Conservation (phyloP, 2,329 filamentous ascomycete species). For the Sclerotinia spermophila region DNA sequence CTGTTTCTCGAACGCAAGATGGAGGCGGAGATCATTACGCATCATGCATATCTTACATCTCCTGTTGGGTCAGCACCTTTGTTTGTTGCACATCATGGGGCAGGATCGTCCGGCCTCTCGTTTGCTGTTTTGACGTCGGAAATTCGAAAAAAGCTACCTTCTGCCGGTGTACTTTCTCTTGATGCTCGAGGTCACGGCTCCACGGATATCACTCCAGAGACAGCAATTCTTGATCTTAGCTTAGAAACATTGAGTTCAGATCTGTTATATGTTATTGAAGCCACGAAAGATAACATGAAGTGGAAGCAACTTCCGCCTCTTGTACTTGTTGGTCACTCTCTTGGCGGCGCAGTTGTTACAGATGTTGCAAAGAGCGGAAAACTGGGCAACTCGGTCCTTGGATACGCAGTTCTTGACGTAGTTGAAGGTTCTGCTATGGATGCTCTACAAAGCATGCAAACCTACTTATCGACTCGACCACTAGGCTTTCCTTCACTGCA, state of each 20-base stretch:
- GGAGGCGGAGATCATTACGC: constrained; percentile 49
- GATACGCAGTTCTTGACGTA: constrained; percentile 88
- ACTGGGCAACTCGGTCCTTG: constrained; percentile 67
- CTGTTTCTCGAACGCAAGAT: constrained; percentile 61
- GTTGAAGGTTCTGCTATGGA: constrained; percentile 96
- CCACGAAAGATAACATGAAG: constrained; percentile 63
- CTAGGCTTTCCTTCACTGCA: constrained; percentile 71
- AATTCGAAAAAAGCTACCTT: constrained; percentile 71
- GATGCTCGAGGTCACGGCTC: constrained; percentile 86
- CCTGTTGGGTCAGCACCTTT: constrained; percentile 70
- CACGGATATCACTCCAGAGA: constrained; percentile 47
- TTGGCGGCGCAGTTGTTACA: constrained; percentile 88
- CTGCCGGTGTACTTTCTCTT: constrained; percentile 77
- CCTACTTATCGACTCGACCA: constrained; percentile 80
- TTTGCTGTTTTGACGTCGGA: constrained; percentile 80
- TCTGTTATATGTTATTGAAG: constrained; percentile 63
- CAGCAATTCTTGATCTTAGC: constrained; percentile 58
- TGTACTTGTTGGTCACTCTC: constrained; percentile 83
- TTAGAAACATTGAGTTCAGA: constrained; percentile 72
- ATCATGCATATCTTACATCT: constrained; percentile 86
- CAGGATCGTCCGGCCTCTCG: constrained; percentile 86
- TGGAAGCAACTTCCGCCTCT: constrained; percentile 73
- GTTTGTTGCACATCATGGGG: constrained; percentile 92
- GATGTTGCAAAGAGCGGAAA: constrained; percentile 68
- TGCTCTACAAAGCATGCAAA: constrained; percentile 89